Evolutionary conservation across 768 basidiomycete genomes (phyloP), one percentile per base, ranked within the genome.

Genomic region (Boletus rufocinnamomeus): DNA sequence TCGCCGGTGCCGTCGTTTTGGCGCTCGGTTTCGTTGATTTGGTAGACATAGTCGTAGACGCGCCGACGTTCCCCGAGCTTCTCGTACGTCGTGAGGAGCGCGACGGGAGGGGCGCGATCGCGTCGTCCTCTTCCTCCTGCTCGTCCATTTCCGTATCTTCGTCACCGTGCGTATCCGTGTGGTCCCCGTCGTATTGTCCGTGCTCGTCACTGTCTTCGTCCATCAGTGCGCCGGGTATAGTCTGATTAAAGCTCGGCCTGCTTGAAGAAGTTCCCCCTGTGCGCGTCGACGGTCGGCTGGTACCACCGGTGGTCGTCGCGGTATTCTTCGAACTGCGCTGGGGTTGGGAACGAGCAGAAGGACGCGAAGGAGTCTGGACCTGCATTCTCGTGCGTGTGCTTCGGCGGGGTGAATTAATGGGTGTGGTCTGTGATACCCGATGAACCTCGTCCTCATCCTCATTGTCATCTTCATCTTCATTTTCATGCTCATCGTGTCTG

Each of bases 211-310:
- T 70, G 46, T 72, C 76, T 4, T 80, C 78, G 32, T 77, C 75
- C 63, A 77, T 70, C 49, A 82, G 62, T 7, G 74, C 70, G 35
- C 81, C 81, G 3, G 81, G 81, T 50, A 82, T 74, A 46, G 72
- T 76, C 56, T 71, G 74, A 54, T 21, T 21, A 1, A 21, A 9
- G 52, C 52, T 57, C 27, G 44, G 51, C 21, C 57, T 51, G 47
- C 60, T 57, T 21, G 60, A 54, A 16, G 60, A 55, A 16, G 60
- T 50, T 47, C 58, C 57, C 49, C 44, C 30, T 27, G 53, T 23
- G 28, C 52, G 60, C 2, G 28, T 54, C 40, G 48, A 53, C 17
- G 35, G 52, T 46, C 46, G 34, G 17, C 14, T 21, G 13, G 32
- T 19, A 21, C 30, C 25, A 21, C 32, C 14, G 2, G 43, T 19